These are phyloP conservation scores for Naematelia aurantialba DNA, from an alignment of 768 basidiomycete genomes.

Conservation along the genomic window DNA sequence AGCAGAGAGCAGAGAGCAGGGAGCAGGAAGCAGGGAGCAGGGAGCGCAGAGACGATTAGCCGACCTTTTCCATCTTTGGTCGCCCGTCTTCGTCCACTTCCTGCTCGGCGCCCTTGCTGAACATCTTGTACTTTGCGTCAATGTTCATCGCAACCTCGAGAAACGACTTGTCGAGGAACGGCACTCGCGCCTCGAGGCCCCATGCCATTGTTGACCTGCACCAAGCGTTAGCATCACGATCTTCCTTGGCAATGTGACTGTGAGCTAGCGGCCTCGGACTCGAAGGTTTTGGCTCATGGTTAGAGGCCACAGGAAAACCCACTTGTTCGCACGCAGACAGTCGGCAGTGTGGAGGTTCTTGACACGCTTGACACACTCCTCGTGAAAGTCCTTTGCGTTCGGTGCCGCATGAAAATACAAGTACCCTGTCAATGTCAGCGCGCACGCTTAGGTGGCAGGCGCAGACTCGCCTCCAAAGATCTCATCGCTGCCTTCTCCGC, in stretches of 20 bases:
- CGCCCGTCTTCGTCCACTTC: conserved; percentile 75
- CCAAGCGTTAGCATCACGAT: not conserved
- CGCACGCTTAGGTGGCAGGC: not conserved
- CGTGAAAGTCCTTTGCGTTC: conserved; percentile 79
- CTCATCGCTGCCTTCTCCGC: conserved; percentile 96
- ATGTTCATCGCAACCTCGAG: conserved; percentile 89
- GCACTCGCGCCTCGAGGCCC: conserved; percentile 97
- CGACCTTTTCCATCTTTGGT: conserved; percentile 93
- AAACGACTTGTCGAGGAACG: conserved; percentile 96
- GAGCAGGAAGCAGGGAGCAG: not conserved
- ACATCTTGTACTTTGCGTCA: conserved; percentile 81
- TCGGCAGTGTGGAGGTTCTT: conserved; percentile 97
- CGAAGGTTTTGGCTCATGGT: too few species aligned
- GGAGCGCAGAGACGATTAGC: conserved; percentile 7
- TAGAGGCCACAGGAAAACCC: conserved; percentile 23
- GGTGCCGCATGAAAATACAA: conserved; percentile 99
- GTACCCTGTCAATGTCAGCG: conserved; percentile 61
- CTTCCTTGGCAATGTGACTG: too few species aligned
- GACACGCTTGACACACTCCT: conserved; percentile 88
- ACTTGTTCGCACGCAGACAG: conserved; percentile 98
- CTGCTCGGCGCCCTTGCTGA: conserved; percentile 72
- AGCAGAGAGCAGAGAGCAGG: not conserved
- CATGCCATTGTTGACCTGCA: conserved; percentile 92
- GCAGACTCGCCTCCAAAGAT: conserved; percentile 75
- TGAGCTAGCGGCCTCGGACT: too few species aligned